phyloP scores from a whole-genome alignment of 2,329 filamentous ascomycete genomes.

The Penicillium sp. region DNA sequence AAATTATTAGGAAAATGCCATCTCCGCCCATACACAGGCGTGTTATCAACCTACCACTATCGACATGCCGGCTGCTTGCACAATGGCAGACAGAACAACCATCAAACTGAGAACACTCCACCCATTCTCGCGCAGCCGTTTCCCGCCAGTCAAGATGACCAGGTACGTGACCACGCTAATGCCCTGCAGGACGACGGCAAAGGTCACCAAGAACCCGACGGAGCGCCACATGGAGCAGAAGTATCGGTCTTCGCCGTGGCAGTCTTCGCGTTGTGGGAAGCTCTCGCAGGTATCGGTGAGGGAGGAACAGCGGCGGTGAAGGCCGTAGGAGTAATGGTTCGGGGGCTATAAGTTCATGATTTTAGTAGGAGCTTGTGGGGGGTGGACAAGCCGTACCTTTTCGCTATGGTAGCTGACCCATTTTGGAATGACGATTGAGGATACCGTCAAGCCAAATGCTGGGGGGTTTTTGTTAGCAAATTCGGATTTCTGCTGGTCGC shows the following conservation, averaged over 20 bases:
- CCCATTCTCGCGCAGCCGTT: constrained; percentile 73
- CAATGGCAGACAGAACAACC: constrained; percentile 61
- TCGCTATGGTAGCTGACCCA: constrained; percentile 49
- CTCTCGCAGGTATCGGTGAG: constrained; percentile 52
- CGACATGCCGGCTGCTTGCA: constrained; percentile 73
- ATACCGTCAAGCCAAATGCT: constrained; percentile 46
- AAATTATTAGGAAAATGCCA: constrained; percentile 1
- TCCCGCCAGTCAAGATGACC: constrained; percentile 73
- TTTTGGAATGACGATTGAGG: constrained; percentile 46
- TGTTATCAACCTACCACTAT: constrained; percentile 66
- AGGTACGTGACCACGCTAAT: constrained; percentile 76
- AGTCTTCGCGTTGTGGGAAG: constrained; percentile 68
- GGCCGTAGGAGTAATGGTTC: constrained; percentile 66
- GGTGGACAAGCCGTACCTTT: constrained; percentile 29
- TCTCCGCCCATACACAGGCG: background rate
- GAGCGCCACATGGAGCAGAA: constrained; percentile 94
- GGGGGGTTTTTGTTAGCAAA: background rate
- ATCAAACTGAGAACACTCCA: constrained; percentile 74
- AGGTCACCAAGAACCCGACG: constrained; percentile 81
- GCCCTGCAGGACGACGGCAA: constrained; percentile 77
- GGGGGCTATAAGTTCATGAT: constrained; percentile 37
- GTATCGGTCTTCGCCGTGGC: constrained; percentile 62
- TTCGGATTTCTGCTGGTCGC: background rate
- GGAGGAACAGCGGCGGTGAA: constrained; percentile 77
- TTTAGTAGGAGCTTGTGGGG: background rate